These are phyloP conservation scores for Botrytis deweyae DNA, from an alignment of 2,329 filamentous ascomycete species.

Conservation along the genomic window DNA sequence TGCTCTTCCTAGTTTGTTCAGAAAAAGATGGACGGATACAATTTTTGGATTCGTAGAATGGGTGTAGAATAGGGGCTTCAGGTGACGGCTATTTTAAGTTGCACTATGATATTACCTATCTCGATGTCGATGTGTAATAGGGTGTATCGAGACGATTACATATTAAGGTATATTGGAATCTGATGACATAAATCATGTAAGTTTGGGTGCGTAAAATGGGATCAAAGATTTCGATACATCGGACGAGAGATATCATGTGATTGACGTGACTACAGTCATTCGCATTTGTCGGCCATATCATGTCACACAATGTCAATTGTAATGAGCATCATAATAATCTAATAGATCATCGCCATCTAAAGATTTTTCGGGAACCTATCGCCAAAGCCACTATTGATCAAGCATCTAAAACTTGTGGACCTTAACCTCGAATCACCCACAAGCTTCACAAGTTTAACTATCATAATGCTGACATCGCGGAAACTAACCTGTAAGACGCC, in stretches of 20 bases:
- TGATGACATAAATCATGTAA: background rate
- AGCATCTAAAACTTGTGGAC: background rate
- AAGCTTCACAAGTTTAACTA: background rate
- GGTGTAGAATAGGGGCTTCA: background rate
- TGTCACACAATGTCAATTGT: too few relatives aligned
- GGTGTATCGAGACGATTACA: background rate
- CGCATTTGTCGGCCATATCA: background rate
- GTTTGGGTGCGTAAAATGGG: background rate
- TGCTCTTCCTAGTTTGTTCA: fast-evolving
- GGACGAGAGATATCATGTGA: background rate
- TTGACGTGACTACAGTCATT: background rate
- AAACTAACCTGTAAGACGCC: background rate
- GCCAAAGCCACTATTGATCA: background rate
- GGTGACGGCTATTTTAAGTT: background rate
- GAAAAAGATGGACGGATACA: background rate
- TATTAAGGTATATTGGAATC: background rate
- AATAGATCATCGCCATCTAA: too few relatives aligned
- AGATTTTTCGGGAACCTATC: background rate
- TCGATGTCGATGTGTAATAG: too few relatives aligned
- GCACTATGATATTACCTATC: background rate
- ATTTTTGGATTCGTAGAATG: background rate
- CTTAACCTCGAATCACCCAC: background rate
- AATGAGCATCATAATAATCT: too few relatives aligned
- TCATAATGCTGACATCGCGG: background rate
- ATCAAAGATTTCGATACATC: background rate